These are phyloP conservation scores for Trichoderma virens DNA, from an alignment of 495 filamentous ascomycete genomes.

Conservation along the genomic window DNA sequence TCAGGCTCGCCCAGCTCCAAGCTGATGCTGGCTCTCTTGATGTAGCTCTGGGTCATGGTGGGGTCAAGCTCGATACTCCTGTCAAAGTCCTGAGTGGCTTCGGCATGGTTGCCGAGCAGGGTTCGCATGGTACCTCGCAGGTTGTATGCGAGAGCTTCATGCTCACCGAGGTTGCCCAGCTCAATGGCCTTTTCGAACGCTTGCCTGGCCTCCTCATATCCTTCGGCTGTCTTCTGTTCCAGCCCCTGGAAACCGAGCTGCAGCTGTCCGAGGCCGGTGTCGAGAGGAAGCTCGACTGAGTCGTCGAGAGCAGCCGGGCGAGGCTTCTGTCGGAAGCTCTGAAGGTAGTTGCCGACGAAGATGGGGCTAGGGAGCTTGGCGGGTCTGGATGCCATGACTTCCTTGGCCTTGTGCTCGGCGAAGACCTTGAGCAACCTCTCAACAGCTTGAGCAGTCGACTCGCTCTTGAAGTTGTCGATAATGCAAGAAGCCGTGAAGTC, in stretches of 20 bases:
- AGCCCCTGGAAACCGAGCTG: constrained; percentile 73
- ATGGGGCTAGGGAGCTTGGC: constrained; percentile 82
- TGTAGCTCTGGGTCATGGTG: constrained; percentile 85
- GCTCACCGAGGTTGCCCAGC: constrained; percentile 63
- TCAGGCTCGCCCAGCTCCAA: constrained; percentile 88
- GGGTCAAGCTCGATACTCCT: constrained; percentile 89
- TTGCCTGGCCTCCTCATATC: constrained; percentile 76
- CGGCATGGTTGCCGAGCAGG: constrained; percentile 75
- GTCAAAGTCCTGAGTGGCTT: constrained; percentile 74
- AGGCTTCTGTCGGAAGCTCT: constrained; percentile 81
- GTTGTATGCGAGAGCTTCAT: constrained; percentile 89
- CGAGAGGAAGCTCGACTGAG: constrained; percentile 62
- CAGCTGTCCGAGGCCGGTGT: constrained; percentile 76
- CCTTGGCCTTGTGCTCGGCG: constrained; percentile 83
- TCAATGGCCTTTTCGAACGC: constrained; percentile 86
- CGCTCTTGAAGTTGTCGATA: constrained; percentile 91
- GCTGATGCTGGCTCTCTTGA: constrained; percentile 98
- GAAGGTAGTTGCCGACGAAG: constrained; percentile 96
- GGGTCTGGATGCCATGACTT: constrained; percentile 64
- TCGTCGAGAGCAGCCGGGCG: constrained; percentile 80
- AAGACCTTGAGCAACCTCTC: constrained; percentile 95
- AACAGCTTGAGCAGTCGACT: constrained; percentile 76
- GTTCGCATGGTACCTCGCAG: constrained; percentile 94
- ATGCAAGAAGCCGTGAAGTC: constrained; percentile 99
- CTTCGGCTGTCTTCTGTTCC: constrained; percentile 75